A percentile compares a stretch with the other conserved stretches of the same genome.
phyloP scores from a whole-genome alignment of 257 asterid species.

The Plantago ovata region DNA sequence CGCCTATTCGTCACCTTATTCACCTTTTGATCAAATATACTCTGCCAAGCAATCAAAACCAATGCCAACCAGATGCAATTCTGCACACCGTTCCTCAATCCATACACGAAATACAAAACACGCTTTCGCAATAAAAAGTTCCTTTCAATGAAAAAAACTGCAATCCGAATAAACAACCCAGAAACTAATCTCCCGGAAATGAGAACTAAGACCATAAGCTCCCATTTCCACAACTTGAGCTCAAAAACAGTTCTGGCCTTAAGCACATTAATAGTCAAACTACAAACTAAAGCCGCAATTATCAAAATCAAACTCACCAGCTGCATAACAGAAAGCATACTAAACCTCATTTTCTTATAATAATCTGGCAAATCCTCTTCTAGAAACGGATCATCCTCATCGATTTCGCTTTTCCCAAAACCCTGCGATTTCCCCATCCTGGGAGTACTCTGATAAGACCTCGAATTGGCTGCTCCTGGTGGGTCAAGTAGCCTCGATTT shows the following conservation, averaged over 20 bases:
- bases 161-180: slow-evolving; percentile 29
- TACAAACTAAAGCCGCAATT: slow-evolving; percentile 18
- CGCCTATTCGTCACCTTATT: slow-evolving; percentile 3
- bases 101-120: slow-evolving; percentile 35
- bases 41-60: slow-evolving; percentile 28
- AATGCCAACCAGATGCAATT: slow-evolving; percentile 30
- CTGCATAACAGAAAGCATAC: slow-evolving; percentile 12
- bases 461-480: slow-evolving; percentile 33
- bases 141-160: slow-evolving; percentile 31
- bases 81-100: slow-evolving; percentile 30
- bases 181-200: slow-evolving; percentile 35
- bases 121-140: slow-evolving; percentile 26
- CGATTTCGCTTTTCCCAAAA: slow-evolving; percentile 27
- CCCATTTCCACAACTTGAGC: slow-evolving; percentile 35
- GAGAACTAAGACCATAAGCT: slow-evolving; percentile 24
- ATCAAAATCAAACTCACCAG: slow-evolving; percentile 26
- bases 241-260: slow-evolving; percentile 16
- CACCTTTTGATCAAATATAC: slow-evolving; percentile 25
- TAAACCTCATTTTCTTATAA: slow-evolving; percentile 17
- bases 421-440: slow-evolving; percentile 25
- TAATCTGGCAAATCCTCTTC: slow-evolving; percentile 30
- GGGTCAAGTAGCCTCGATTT: slow-evolving; percentile 20
- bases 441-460: slow-evolving; percentile 13
- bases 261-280: slow-evolving; percentile 5
- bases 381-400: slow-evolving; percentile 33